phyloP scores from a whole-genome alignment of 805 yeast genomes.

The Kregervanrija fluxuum region DNA sequence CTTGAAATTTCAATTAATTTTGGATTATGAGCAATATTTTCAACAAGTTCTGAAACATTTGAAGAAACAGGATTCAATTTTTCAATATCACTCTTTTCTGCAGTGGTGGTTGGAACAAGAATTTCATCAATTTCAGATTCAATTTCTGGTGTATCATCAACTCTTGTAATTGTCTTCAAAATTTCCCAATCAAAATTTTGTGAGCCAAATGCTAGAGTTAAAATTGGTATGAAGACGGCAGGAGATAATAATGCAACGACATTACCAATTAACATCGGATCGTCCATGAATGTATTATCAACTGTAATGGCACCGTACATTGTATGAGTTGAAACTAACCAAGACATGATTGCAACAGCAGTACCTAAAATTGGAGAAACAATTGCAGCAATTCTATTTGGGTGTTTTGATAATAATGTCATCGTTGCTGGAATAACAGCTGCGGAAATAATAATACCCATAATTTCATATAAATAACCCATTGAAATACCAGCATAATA shows the following conservation, averaged over 20 bases:
- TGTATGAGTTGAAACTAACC: constrained; percentile 48
- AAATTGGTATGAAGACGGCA: constrained; percentile 52
- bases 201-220: constrained; percentile 57
- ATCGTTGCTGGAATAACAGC: constrained; percentile 75
- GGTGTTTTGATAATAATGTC: constrained; percentile 56
- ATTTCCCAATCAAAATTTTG: constrained; percentile 70
- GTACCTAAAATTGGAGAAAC: constrained; percentile 77
- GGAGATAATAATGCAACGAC: constrained; percentile 78
- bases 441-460: constrained; percentile 85
- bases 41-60: constrained; percentile 24
- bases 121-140: constrained; percentile 22
- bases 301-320: constrained; percentile 37
- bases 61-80: constrained; percentile 22
- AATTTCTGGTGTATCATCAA: constrained; percentile 66
- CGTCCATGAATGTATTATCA: constrained; percentile 64
- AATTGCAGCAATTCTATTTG: constrained; percentile 63
- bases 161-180: constrained; percentile 54
- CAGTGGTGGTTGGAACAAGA: constrained; percentile 10
- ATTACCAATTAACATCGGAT: constrained; percentile 87
- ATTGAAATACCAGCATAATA: constrained; percentile 75
- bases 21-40: constrained; percentile 14
- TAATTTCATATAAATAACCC: constrained; percentile 81
- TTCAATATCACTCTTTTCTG: constrained; percentile 15
- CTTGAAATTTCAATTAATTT: constrained; percentile 19
- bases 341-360: constrained; percentile 60